phyloP scores from a whole-genome alignment of 768 basidiomycete species.

The Cyclocybe cylindracea region DNA sequence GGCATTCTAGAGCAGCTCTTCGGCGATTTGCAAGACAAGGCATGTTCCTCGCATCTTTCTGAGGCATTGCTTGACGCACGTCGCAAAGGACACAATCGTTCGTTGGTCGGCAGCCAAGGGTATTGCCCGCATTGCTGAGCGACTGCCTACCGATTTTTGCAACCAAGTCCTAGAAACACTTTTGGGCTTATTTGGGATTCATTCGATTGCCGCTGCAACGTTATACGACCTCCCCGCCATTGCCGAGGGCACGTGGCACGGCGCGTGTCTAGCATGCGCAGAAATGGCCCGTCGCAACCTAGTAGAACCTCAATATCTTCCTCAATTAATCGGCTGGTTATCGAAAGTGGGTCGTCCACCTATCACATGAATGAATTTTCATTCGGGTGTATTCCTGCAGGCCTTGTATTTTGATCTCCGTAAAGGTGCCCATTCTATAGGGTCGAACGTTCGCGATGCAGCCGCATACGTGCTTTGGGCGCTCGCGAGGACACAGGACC shows the following conservation, averaged over 20 bases:
- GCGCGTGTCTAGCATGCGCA: conserved; percentile 88
- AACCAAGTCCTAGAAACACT: conserved; percentile 83
- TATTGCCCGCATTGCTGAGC: conserved; percentile 79
- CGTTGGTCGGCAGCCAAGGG: conserved; percentile 96
- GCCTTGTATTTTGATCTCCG: conserved; percentile 91
- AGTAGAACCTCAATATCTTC: conserved; percentile 56
- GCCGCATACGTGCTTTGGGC: conserved; percentile 96
- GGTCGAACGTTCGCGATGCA: conserved; percentile 92
- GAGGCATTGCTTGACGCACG: not conserved
- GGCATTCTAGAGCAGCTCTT: conserved; percentile 72
- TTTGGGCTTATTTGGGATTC: conserved; percentile 74
- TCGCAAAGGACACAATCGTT: conserved; percentile 83
- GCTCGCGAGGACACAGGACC: conserved; percentile 76
- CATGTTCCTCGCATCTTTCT: conserved; percentile 29
- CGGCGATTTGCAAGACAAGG: conserved; percentile 77
- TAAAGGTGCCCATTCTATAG: conserved; percentile 91
- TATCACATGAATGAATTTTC: conserved; percentile 5
- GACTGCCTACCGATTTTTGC: conserved; percentile 74
- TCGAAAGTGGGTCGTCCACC: conserved; percentile 56
- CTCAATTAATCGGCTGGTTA: conserved; percentile 74
- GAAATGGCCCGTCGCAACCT: conserved; percentile 88
- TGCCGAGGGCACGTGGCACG: conserved; percentile 94
- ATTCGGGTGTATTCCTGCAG: conserved; percentile 37
- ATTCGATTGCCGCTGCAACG: conserved; percentile 62
- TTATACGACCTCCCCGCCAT: conserved; percentile 73